Base-by-base conservation (phyloP, 78 protist species). In the Paratrimastix pyriformis region DNA sequence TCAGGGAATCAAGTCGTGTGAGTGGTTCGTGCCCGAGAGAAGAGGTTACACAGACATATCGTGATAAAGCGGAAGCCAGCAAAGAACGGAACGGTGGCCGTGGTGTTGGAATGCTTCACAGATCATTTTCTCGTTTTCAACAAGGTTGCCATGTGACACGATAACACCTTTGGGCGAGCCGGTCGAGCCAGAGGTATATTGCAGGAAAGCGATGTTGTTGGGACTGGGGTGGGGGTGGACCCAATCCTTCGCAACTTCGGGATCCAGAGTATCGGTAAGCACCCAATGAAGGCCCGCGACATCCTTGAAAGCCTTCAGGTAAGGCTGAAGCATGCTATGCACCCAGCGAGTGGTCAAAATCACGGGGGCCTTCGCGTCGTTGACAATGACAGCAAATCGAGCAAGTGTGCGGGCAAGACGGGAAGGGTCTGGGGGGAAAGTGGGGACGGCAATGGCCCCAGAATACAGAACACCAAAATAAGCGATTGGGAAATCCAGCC, bases 61-160 rank as follows among this genome's bases (percentile, higher is more conserved):
- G 68, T 62, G 68, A 62, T 62, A 62, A 15, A 62, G 21, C 21
- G 68, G 68, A 15, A 62, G 68, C 68, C 68, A 62, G 68, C 68
- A 62, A 52, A 52, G 18, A 29, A 21, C 15, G 21, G 15, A 18
- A 15, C 13, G 15, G 37, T 26, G 45, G 24, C 24, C 15, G 68
- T 62, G 68, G 37, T 26, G 18, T 13, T 13, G 15, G 68, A 62
- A 62, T 35, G 45, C 29, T n/a, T 62, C 24, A 21, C 15, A 11
- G 21, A 62, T 62, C 68, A 62, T 62, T 21, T 62, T 62, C 37
- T 11, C 18, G 37, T 62, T 62, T 26, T 18, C 18, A 11, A 62
- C 11, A 21, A 62, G 15, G 68, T 62, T 62, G 29, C 68, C 68
- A 15, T 62, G 68, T 35, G 68, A 35, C 39, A 62, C 68, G 42